phyloP scores from a whole-genome alignment of 148 eudicot species.

The Chenopodium album region DNA sequence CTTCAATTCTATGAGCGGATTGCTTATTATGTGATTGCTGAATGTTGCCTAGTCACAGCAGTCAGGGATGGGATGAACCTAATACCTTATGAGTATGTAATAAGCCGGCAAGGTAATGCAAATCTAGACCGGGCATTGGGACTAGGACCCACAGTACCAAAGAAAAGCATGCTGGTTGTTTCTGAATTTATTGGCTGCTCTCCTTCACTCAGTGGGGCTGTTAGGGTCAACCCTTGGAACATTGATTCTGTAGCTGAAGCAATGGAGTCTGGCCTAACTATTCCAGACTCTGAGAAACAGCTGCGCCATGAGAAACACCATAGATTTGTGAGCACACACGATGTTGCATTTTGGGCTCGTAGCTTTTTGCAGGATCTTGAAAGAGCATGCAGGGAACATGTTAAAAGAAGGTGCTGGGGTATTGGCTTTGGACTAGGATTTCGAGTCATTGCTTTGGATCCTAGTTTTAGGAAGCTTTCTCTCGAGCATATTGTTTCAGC shows the following conservation, averaged over 20 bases:
- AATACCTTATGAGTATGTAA: constrained; percentile 78
- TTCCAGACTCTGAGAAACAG: constrained; percentile 65
- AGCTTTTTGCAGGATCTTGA: constrained; percentile 84
- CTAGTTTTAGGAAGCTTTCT: constrained; percentile 71
- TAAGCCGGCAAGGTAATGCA: constrained; percentile 66
- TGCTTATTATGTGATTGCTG: constrained; percentile 75
- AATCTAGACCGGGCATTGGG: constrained; percentile 53
- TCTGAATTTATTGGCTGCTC: constrained; percentile 89
- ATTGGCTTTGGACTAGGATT: constrained; percentile 87
- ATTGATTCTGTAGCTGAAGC: constrained; percentile 74
- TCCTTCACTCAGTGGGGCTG: constrained; percentile 89
- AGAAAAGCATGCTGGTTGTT: constrained; percentile 88
- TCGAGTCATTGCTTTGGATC: constrained; percentile 74
- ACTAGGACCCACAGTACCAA: constrained; percentile 43
- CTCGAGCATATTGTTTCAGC: constrained; percentile 82
- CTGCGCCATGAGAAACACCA: constrained; percentile 85
- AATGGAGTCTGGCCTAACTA: constrained; percentile 60
- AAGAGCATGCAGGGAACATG: constrained; percentile 76
- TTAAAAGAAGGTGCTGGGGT: constrained; percentile 74
- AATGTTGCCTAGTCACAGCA: constrained; percentile 82
- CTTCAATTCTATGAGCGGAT: constrained; percentile 72
- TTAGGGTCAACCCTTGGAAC: constrained; percentile 89
- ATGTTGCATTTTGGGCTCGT: constrained; percentile 82
- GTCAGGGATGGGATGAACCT: constrained; percentile 93
- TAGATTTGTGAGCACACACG: constrained; percentile 76